Evolutionary conservation across 352 stramenopile genomes (phyloP).

Genomic region (Thalassiosira livingstoniorum): DNA sequence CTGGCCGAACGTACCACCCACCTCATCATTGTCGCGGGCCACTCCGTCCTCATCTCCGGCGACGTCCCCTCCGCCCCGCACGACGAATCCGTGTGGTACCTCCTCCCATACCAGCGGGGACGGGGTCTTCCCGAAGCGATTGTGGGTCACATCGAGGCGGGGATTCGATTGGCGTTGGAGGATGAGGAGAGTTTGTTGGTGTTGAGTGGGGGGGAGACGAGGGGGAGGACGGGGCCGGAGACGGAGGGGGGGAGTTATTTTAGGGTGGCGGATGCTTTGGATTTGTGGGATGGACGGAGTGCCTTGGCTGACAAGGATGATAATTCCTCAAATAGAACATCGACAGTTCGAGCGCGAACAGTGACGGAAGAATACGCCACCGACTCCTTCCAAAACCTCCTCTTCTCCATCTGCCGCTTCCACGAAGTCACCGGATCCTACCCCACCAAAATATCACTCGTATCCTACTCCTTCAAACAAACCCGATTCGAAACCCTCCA

Average conservation of each 20-base stretch:
- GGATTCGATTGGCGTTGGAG: slow-evolving; percentile 71
- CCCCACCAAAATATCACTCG: slow-evolving; percentile 83
- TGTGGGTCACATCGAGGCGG: slow-evolving; percentile 81
- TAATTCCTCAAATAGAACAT: not conserved
- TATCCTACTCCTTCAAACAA: slow-evolving; percentile 89
- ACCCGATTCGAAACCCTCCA: slow-evolving; percentile 85
- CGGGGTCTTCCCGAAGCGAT: slow-evolving; percentile 84
- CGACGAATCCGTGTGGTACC: slow-evolving; percentile 85
- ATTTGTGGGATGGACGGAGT: slow-evolving; percentile 77
- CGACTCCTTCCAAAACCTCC: slow-evolving; percentile 89
- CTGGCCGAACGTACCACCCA: slow-evolving; percentile 60
- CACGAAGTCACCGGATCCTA: slow-evolving; percentile 86
- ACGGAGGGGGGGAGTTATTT: slow-evolving; percentile 87
- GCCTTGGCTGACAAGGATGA: slow-evolving; percentile 10
- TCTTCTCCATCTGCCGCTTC: slow-evolving; percentile 90
- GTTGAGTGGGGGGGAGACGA: slow-evolving; percentile 87
- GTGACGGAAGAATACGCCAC: slow-evolving; percentile 88
- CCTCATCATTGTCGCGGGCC: slow-evolving; percentile 83
- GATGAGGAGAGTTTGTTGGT: slow-evolving; percentile 84
- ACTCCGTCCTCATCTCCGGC: slow-evolving; percentile 76
- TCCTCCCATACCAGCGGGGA: slow-evolving; percentile 84
- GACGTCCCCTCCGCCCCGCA: slow-evolving; percentile 69
- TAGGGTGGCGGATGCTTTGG: slow-evolving; percentile 86
- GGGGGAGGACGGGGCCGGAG: slow-evolving; percentile 79
- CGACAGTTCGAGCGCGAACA: slow-evolving; percentile 77